Percentiles rank a stretch among this genome's conserved stretches.
phyloP scores from a whole-genome alignment of 192 early-diverging fungal species.

The Phycomyces blakesleeanus region DNA sequence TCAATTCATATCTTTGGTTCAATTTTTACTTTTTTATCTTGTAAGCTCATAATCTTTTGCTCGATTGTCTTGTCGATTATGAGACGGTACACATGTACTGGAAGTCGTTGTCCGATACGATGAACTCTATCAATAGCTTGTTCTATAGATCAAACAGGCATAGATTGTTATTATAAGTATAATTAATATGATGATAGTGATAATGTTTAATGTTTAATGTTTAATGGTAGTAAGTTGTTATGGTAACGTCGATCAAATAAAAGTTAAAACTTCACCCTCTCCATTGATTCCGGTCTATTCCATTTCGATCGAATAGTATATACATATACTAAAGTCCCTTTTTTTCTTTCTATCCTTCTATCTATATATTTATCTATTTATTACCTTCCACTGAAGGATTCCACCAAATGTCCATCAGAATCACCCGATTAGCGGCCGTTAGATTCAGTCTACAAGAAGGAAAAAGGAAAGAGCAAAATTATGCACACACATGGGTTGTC shows the following conservation, averaged over 20 bases:
- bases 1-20: too few species aligned
- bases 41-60: conserved; percentile 80
- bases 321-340: too few species aligned
- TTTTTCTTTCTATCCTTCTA: too few species aligned
- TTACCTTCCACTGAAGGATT: conserved; percentile 69
- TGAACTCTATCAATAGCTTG: conserved; percentile 84
- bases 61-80: conserved; percentile 75
- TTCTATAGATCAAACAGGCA: conserved; percentile 9
- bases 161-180: too few species aligned
- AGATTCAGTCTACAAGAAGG: conserved; percentile 68
- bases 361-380: not conserved
- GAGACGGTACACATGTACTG: conserved; percentile 65
- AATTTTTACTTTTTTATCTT: conserved; percentile 74
- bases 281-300: too few species aligned
- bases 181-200: too few species aligned
- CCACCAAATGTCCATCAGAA: conserved; percentile 82
- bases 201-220: too few species aligned
- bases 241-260: too few species aligned
- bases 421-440: conserved; percentile 67
- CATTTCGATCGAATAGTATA: too few species aligned
- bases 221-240: too few species aligned
- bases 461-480: conserved; percentile 42
- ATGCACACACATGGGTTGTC: too few species aligned
- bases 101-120: conserved; percentile 66
- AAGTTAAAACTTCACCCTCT: too few species aligned